phyloP scores from a whole-genome alignment of 257 asterid species.

The Paraleonurus japonicus region DNA sequence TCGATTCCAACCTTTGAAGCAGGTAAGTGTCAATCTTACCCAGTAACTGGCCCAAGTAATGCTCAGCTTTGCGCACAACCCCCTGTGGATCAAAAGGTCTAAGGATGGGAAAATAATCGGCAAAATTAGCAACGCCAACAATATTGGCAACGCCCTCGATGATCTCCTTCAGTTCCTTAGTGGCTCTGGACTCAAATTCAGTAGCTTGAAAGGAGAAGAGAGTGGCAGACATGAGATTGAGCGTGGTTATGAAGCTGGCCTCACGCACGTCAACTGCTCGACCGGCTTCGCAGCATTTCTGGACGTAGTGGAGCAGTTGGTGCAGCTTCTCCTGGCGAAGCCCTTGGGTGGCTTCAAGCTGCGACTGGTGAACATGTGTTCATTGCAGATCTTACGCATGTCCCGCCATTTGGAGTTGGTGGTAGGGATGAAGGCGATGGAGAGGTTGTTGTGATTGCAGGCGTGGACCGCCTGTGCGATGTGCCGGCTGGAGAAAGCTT shows the following conservation, averaged over 20 bases:
- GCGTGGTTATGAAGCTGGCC: slow-evolving; percentile 31
- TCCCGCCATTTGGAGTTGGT: slow-evolving; percentile 30
- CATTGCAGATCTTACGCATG: slow-evolving; percentile 28
- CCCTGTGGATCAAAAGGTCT: no score
- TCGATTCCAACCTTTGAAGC: neutral
- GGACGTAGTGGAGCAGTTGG: slow-evolving; percentile 15
- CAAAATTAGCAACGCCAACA: slow-evolving; percentile 30
- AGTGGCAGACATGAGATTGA: slow-evolving; percentile 35
- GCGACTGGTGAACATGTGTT: slow-evolving; percentile 26
- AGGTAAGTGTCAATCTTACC: slow-evolving; percentile 1
- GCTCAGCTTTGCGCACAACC: no score
- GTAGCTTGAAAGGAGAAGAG: slow-evolving; percentile 33
- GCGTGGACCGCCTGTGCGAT: slow-evolving; percentile 14
- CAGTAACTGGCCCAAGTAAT: no score
- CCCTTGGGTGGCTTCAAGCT: slow-evolving; percentile 22
- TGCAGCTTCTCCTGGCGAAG: slow-evolving; percentile 29
- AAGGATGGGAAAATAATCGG: slow-evolving; percentile 26
- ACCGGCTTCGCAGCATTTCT: slow-evolving; percentile 10
- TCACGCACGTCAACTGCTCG: slow-evolving; percentile 27
- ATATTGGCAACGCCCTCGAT: slow-evolving; percentile 14
- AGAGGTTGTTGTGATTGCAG: neutral
- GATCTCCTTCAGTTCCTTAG: slow-evolving; percentile 26
- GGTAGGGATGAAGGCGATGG: slow-evolving; percentile 28
- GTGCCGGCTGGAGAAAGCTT: neutral
- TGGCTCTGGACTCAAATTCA: slow-evolving; percentile 16